Evolutionary conservation across 495 filamentous ascomycete genomes (phyloP), one percentile per base, ranked within the genome.

Genomic region (Hyphodiscus hymeniophilus): DNA sequence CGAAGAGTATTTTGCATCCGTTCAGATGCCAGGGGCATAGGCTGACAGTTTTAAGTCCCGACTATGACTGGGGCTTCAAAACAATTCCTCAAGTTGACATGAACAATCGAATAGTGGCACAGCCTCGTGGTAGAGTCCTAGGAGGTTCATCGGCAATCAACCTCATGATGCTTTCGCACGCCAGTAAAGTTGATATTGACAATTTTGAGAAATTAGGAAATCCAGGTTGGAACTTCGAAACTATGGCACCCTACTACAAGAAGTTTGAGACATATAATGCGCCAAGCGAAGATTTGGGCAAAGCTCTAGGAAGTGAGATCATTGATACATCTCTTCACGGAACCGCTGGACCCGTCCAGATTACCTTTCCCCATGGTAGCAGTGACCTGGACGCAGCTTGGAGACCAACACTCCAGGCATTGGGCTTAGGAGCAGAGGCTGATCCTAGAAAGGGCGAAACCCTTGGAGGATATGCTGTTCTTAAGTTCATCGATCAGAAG

Each of bases 91-190:
- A 81, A 64, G 73, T 74, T 38, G 22, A 61, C 45, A 38, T 24
- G 33, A 51, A 41, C 28, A 42, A 44, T 26, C 46, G 48, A 18
- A 17, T 36, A 12, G 28, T 36, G 21, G 55, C 50, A 48, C 52
- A 56, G 42, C 53, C 38, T 41, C 45, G 24, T 10, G 28, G 42
- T 6, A 51, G n/a, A 48, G 52, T 35, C 21, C 54, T 24, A 41
- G 79, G 77, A 4, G 79, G 78, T 7, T 73, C 72, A 11, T 73
- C 69, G 15, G 71, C 64, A 1, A 65, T 82, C 49, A 84, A 82
- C 47, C 71, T 69, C 23, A 62, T 67, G 38, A 68, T 72, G 52
- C 65, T 67, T 54, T 65, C 73, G 4, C 66, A 72, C 39, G 60
- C 70, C 0, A 42, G 34, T 3, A 38, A 43, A 18, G 13, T 16